Percentiles rank a stretch among this genome's conserved stretches.
These are phyloP conservation scores for Fusarium torreyae DNA, from an alignment of 2,329 filamentous ascomycete species.

Conservation along the genomic window DNA sequence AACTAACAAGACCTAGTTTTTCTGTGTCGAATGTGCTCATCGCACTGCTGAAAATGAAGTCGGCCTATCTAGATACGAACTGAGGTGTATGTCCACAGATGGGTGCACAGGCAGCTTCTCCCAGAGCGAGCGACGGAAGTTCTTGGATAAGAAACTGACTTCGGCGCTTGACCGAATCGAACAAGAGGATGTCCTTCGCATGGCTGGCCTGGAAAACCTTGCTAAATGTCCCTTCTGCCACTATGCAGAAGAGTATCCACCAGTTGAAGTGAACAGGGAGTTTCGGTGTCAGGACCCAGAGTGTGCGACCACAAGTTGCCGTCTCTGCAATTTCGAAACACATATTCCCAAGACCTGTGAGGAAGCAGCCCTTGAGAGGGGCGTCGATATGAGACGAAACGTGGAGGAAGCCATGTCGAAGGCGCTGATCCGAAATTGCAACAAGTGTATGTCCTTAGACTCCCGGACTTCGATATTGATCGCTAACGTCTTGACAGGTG, in stretches of 20 bases:
- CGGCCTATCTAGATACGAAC: slow-evolving; percentile 76
- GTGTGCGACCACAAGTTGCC: slow-evolving; percentile 76
- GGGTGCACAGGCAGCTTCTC: slow-evolving; percentile 76
- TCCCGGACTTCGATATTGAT: slow-evolving; percentile 35
- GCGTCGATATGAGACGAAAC: slow-evolving; percentile 72
- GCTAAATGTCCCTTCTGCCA: slow-evolving; percentile 86
- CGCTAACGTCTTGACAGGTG: slow-evolving; percentile 59
- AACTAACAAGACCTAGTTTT: slow-evolving; percentile 61
- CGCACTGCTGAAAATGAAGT: slow-evolving; percentile 77
- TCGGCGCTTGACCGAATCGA: slow-evolving; percentile 79
- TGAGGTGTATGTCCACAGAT: slow-evolving; percentile 79
- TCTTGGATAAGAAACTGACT: slow-evolving; percentile 71
- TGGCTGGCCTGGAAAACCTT: slow-evolving; percentile 79
- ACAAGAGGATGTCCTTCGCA: slow-evolving; percentile 77
- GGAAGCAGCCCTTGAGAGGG: slow-evolving; percentile 73
- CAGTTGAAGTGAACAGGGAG: slow-evolving; percentile 77
- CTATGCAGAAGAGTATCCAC: slow-evolving; percentile 81
- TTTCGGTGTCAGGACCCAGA: slow-evolving; percentile 79
- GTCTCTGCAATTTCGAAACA: slow-evolving; percentile 76
- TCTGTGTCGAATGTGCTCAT: slow-evolving; percentile 78
- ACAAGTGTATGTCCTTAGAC: slow-evolving; percentile 64
- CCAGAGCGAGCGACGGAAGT: slow-evolving; percentile 66
- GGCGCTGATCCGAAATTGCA: slow-evolving; percentile 83
- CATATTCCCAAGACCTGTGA: slow-evolving; percentile 82
- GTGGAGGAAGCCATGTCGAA: slow-evolving; percentile 90